Evolutionary conservation across 2,329 filamentous ascomycete genomes (phyloP).

Genomic region (Chlorencoelia australis): DNA sequence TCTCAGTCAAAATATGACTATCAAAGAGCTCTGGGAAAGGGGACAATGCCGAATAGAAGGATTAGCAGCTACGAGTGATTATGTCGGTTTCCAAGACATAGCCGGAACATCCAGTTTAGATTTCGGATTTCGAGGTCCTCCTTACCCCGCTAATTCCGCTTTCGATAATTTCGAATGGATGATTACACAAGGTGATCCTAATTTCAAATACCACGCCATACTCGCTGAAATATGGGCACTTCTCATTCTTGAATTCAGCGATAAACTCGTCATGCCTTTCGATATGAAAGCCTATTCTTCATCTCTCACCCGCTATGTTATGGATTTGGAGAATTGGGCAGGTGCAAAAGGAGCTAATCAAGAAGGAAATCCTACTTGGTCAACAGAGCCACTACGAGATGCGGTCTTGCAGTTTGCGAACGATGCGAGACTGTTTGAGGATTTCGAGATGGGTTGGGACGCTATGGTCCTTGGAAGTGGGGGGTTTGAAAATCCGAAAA

Average conservation of each 20-base stretch:
- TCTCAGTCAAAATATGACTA: slow-evolving; percentile 58
- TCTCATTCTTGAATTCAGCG: slow-evolving; percentile 75
- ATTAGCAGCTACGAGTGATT: slow-evolving; percentile 70
- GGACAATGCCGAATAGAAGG: slow-evolving; percentile 51
- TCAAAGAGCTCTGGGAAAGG: slow-evolving; percentile 69
- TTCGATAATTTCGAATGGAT: slow-evolving; percentile 91
- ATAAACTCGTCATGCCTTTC: slow-evolving; percentile 73
- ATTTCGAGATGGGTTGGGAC: slow-evolving; percentile 73
- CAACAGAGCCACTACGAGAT: slow-evolving; percentile 43
- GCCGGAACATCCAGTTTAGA: slow-evolving; percentile 83
- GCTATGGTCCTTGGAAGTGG: slow-evolving; percentile 57
- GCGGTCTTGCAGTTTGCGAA: slow-evolving; percentile 51
- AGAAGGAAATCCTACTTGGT: slow-evolving; percentile 31
- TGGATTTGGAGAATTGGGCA: slow-evolving; percentile 56
- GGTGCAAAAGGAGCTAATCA: slow-evolving; percentile 45
- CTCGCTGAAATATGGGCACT: slow-evolving; percentile 73
- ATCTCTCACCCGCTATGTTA: slow-evolving; percentile 53
- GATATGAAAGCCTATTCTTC: slow-evolving; percentile 66
- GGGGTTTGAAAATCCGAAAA: slow-evolving; percentile 63
- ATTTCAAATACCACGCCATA: slow-evolving; percentile 68
- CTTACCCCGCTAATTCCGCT: slow-evolving; percentile 68
- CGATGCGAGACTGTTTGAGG: slow-evolving; percentile 55
- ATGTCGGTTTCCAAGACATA: slow-evolving; percentile 83
- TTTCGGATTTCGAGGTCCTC: slow-evolving; percentile 59
- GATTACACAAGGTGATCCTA: slow-evolving; percentile 67